A percentile compares a stretch with the other conserved stretches of the same genome.
Evolutionary conservation across 768 basidiomycete species (phyloP).

Genomic region (Hericium rajendrae): DNA sequence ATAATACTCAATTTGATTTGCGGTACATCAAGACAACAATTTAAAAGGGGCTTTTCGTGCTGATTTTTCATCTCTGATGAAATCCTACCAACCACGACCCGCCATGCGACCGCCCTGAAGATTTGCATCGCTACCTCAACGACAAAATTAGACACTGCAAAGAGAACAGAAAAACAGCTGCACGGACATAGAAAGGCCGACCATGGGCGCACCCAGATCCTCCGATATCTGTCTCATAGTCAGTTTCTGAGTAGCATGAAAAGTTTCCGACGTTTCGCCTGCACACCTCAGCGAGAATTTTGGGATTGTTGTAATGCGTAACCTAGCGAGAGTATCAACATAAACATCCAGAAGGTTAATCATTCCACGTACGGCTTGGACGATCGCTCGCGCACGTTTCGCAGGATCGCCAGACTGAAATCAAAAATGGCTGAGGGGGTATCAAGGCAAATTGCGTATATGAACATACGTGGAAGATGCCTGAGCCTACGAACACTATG

Average conservation of each 20-base stretch:
- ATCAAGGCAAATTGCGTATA: neutral
- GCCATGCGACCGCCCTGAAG: slow-evolving; percentile 66
- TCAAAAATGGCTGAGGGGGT: neutral
- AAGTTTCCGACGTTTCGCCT: neutral
- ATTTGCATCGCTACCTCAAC: slow-evolving; percentile 40
- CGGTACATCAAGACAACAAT: too few species aligned
- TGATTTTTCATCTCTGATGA: too few species aligned
- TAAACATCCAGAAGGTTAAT: neutral
- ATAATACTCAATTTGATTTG: too few species aligned
- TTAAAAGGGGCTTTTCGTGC: too few species aligned
- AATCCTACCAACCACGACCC: slow-evolving; percentile 50
- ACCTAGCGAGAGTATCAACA: slow-evolving; percentile 34
- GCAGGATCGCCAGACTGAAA: slow-evolving; percentile 82
- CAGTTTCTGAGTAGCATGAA: neutral
- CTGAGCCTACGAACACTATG: slow-evolving; percentile 93
- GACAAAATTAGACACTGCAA: neutral
- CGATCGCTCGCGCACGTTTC: slow-evolving; percentile 90
- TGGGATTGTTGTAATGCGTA: slow-evolving; percentile 93
- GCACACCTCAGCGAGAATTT: slow-evolving; percentile 76
- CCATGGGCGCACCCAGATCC: slow-evolving; percentile 86
- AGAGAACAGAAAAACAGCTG: neutral
- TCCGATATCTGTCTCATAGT: slow-evolving; percentile 50
- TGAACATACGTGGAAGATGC: slow-evolving; percentile 82
- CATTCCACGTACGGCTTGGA: slow-evolving; percentile 65
- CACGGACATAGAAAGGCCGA: slow-evolving; percentile 79